phyloP scores from a whole-genome alignment of 2,329 filamentous ascomycete genomes.

The Cryphonectria carpinicola region DNA sequence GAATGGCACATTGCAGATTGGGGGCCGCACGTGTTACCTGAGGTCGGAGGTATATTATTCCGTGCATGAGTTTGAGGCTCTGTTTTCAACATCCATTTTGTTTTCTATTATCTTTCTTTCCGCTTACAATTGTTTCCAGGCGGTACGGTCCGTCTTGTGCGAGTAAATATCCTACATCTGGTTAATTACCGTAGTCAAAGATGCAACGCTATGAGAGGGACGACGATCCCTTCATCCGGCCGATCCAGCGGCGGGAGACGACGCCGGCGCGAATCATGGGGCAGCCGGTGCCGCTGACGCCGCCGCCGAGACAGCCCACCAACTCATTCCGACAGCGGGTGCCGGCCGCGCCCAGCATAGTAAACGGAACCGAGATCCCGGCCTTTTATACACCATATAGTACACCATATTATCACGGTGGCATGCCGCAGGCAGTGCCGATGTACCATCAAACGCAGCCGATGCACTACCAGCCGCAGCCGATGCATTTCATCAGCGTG shows the following conservation, averaged over 20 bases:
- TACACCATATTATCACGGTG: background rate
- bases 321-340: background rate
- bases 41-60: background rate
- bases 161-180: background rate
- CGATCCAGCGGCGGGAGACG: background rate
- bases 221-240: background rate
- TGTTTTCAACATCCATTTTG: background rate
- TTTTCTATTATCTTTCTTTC: background rate
- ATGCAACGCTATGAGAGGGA: background rate
- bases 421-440: background rate
- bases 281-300: background rate
- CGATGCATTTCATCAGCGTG: background rate
- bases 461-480: background rate
- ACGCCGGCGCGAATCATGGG: background rate
- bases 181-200: background rate
- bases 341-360: background rate
- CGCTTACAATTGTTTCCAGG: background rate
- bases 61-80: background rate
- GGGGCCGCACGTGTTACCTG: no score
- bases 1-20: background rate
- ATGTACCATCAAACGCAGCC: background rate
- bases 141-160: background rate
- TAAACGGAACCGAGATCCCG: background rate
- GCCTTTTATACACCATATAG: background rate
- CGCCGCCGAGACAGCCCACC: background rate